Evolutionary conservation across 352 stramenopile genomes (phyloP).

Genomic region (Pythium brachiatum): DNA sequence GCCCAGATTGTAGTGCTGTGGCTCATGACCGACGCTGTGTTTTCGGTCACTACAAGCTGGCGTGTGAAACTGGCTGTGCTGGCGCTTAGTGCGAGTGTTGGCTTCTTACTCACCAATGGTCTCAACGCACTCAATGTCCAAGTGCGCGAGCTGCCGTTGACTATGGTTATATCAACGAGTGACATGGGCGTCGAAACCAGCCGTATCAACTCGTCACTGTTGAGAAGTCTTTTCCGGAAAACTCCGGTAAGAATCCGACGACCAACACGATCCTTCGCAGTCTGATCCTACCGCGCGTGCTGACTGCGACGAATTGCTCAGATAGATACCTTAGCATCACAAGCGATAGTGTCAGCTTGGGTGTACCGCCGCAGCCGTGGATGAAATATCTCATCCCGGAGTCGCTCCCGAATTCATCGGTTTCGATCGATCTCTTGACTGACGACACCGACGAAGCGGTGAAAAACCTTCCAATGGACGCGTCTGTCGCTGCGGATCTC

Average conservation of each 20-base stretch:
- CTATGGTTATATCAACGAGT: neutral
- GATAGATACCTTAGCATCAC: no score
- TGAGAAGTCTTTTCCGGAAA: conserved; percentile 2
- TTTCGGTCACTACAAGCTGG: no score
- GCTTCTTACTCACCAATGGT: neutral
- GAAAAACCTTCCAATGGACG: neutral
- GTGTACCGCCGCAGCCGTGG: neutral
- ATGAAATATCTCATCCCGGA: neutral
- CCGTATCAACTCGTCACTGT: neutral
- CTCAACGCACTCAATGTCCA: conserved; percentile 5
- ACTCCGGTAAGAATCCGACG: neutral
- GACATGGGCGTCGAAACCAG: neutral
- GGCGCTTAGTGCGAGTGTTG: neutral
- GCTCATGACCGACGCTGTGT: no score
- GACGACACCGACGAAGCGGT: neutral
- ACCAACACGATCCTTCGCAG: conserved; percentile 14
- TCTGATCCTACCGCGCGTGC: neutral
- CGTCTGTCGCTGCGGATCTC: neutral
- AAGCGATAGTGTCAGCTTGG: conserved; percentile 1
- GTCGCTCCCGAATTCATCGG: neutral
- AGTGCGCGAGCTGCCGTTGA: neutral
- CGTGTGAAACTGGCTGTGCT: no score
- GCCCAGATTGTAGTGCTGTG: neutral
- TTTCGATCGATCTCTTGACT: conserved; percentile 5
- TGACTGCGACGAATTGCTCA: no score